Conservation (phyloP, 1,284 basidiomycete species). For the Austroboletus novae-zelandiae region DNA sequence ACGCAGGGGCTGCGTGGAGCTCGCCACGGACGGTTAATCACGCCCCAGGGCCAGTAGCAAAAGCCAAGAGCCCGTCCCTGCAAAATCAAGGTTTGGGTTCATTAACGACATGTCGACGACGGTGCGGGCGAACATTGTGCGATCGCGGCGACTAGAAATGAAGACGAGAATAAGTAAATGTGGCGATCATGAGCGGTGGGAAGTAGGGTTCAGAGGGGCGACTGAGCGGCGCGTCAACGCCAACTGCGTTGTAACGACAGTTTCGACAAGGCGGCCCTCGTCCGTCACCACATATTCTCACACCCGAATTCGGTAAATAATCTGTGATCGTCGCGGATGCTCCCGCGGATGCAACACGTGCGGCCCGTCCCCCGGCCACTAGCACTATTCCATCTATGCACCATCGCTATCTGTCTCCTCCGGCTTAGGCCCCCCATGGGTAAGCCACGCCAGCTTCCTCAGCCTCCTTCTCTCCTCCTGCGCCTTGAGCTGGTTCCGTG, state of each 20-base stretch:
- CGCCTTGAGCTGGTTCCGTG: constrained; percentile 87
- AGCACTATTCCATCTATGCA: constrained; percentile 6
- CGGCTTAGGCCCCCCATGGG: constrained; percentile 74
- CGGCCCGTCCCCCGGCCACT: constrained; percentile 22
- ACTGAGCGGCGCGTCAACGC: constrained; percentile 20
- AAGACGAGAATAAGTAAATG: constrained; percentile 10
- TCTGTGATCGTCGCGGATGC: constrained; percentile 34
- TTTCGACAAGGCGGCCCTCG: constrained; percentile 16
- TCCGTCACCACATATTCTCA: background rate
- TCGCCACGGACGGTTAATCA: constrained; percentile 5
- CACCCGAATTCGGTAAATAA: constrained; percentile 1
- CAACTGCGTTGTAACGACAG: constrained; percentile 21
- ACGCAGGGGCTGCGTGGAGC: constrained; percentile 19
- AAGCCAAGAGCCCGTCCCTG: background rate
- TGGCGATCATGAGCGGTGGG: constrained; percentile 28
- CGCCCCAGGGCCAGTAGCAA: constrained; percentile 22
- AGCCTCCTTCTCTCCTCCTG: constrained; percentile 79
- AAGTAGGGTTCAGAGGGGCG: constrained; percentile 7
- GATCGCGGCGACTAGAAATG: constrained; percentile 28
- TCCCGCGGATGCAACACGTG: constrained; percentile 21
- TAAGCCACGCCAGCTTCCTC: constrained; percentile 84
- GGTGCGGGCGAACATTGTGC: background rate
- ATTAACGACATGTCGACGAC: background rate
- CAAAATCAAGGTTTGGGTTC: constrained; percentile 1
- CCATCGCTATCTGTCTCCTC: constrained; percentile 72